Base-by-base conservation (phyloP, 2,329 filamentous ascomycete genomes). In the Acrodontium crateriforme region DNA sequence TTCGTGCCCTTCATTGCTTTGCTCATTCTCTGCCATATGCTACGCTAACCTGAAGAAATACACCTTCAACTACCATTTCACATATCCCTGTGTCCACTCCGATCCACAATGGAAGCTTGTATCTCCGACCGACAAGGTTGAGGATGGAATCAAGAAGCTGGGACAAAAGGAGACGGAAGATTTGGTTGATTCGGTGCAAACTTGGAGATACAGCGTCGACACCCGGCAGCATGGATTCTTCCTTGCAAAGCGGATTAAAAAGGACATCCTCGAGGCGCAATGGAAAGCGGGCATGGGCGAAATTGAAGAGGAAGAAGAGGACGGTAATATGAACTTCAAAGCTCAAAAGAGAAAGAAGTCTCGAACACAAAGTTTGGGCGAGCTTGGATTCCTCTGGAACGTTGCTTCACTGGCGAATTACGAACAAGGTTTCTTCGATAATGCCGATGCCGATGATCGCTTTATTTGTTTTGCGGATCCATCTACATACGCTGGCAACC, bases 21-120 rank as follows among this genome's bases (percentile, higher is more conserved):
- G 83, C 4, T 89, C 82, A 5, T 95, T 94, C 53, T 69, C 81
- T 15, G 74, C 91, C 33, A 72, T 95, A 24, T 93, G 83, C 10
- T 98, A 82, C 52, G 87, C 89, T 37, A 87, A 98, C 50, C 68
- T 98, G 18, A 98, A 98, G 55, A 94, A 91, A 50, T 95, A 95
- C 60, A 82, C 77, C 38, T 94, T 95, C 52, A 83, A 78, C n/a
- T 95, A 95, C 58, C 92, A 91, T 74, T 95, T 95, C 55, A 87
- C 79, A 4, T 98, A 92, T 47, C 89, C 89, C 1, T 84, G 87
- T 10, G 66, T 98, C 24, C 85, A 92, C 51, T 92, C 87, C 3
- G 77, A 87, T 30, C 82, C 83, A 2, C 63, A 68, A 16, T 98
- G 89, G 89, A 76, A 71, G 42, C 62, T 75, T 28, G 54, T 65